A percentile compares a stretch with the other conserved stretches of the same genome.
Evolutionary conservation across 352 stramenopile genomes (phyloP).

Genomic region (Pythium rishiriense): DNA sequence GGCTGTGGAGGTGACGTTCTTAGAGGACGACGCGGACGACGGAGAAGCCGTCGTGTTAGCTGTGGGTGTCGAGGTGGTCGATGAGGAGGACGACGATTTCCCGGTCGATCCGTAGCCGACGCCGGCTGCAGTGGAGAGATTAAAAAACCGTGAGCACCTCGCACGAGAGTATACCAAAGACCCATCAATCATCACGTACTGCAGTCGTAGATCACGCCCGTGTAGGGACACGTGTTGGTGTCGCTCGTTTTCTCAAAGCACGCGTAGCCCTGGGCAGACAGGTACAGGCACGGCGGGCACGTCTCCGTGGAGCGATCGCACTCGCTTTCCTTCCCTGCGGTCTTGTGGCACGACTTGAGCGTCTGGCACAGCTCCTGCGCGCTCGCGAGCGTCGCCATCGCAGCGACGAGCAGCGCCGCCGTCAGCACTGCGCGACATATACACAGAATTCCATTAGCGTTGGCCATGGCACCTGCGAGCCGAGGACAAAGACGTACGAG

Average conservation of each 20-base stretch:
- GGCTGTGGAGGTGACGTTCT: slow-evolving; percentile 16
- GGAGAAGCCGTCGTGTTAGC: neutral
- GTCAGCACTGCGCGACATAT: neutral
- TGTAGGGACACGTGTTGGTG: slow-evolving; percentile 69
- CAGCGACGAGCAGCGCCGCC: slow-evolving; percentile 2
- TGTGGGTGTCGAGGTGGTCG: slow-evolving; percentile 9
- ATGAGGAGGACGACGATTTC: neutral
- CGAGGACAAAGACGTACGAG: neutral
- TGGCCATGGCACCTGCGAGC: neutral
- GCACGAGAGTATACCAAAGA: no score
- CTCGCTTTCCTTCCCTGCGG: slow-evolving; percentile 9
- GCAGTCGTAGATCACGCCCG: slow-evolving; percentile 67
- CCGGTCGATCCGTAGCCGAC: slow-evolving; percentile 5
- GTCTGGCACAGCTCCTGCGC: slow-evolving; percentile 20
- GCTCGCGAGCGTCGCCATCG: neutral
- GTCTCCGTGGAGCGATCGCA: slow-evolving; percentile 34
- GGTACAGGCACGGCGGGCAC: slow-evolving; percentile 68
- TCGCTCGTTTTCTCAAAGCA: slow-evolving; percentile 68
- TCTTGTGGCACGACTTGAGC: slow-evolving; percentile 23
- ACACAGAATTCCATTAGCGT: neutral
- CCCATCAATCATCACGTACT: slow-evolving; percentile 39
- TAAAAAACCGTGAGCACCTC: no score
- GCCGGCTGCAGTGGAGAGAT: neutral
- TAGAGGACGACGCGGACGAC: neutral
- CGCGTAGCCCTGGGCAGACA: slow-evolving; percentile 43